Evolutionary conservation across 2,329 filamentous ascomycete species (phyloP).

Genomic region (Pseudocercospora crystallina): DNA sequence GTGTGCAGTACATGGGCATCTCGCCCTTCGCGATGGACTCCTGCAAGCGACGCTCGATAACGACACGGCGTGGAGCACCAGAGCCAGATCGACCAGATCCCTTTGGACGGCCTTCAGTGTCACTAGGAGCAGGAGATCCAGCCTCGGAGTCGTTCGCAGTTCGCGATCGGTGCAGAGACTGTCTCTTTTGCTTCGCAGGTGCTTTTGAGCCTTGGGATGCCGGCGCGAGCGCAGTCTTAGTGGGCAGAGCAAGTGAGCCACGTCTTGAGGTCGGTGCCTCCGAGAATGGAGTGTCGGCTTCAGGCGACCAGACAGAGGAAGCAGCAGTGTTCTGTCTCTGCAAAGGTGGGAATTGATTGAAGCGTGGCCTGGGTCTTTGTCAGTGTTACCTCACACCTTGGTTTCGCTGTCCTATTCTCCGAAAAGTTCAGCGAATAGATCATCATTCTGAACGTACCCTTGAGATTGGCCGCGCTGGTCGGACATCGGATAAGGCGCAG

Average conservation of each 20-base stretch:
- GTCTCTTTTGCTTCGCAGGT: constrained; percentile 34
- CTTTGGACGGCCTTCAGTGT: constrained; percentile 30
- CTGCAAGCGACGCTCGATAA: constrained; percentile 57
- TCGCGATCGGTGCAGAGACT: constrained; percentile 30
- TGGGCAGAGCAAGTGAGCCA: constrained; percentile 37
- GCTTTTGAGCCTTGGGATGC: constrained; percentile 11
- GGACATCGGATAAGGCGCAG: constrained; percentile 11
- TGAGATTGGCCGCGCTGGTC: constrained; percentile 16
- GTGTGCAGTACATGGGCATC: constrained; percentile 84
- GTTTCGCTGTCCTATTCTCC: constrained; percentile 11
- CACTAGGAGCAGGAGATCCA: constrained; percentile 38
- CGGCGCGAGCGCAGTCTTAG: constrained; percentile 26
- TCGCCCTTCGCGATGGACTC: constrained; percentile 70
- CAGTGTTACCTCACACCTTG: neutral
- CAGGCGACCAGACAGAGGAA: no score
- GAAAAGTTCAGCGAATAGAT: constrained; percentile 18
- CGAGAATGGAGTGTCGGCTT: constrained; percentile 9
- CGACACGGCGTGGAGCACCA: constrained; percentile 66
- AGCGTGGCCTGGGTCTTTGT: constrained; percentile 1
- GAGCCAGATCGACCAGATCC: constrained; percentile 40
- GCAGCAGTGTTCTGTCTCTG: no score
- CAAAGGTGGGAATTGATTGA: no score
- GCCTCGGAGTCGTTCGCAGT: constrained; percentile 34
- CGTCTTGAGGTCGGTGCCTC: constrained; percentile 26
- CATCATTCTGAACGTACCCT: constrained; percentile 30